Percentiles rank a stretch among this genome's conserved stretches.
phyloP scores from a whole-genome alignment of 495 filamentous ascomycete species.

The Symbiotaphrina buchneri region DNA sequence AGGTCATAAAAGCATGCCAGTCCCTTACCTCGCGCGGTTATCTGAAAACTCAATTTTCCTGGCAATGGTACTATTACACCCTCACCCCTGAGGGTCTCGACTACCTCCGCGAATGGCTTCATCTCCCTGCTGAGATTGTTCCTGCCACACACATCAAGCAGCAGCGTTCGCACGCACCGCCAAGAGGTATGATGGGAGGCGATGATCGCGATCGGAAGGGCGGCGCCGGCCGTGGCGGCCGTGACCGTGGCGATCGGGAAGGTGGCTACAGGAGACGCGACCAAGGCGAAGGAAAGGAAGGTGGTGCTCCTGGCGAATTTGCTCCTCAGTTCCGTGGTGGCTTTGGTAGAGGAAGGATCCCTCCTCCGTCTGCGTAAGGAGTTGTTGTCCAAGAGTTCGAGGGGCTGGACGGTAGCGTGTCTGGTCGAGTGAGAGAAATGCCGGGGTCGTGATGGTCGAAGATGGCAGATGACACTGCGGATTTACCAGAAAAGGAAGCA shows the following conservation, averaged over 20 bases:
- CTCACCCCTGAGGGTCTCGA: slow-evolving; percentile 97
- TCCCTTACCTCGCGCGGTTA: slow-evolving; percentile 93
- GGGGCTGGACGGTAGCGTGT: slow-evolving; percentile 13
- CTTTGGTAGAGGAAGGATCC: slow-evolving; percentile 77
- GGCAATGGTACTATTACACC: slow-evolving; percentile 99
- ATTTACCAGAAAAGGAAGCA: slow-evolving; percentile 10
- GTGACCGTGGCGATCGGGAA: slow-evolving; percentile 62
- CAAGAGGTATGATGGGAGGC: slow-evolving; percentile 93
- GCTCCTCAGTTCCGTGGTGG: slow-evolving; percentile 90
- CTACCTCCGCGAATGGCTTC: slow-evolving; percentile 99
- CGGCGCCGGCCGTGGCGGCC: slow-evolving; percentile 35
- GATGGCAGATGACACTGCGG: slow-evolving; percentile 20
- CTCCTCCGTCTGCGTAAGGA: slow-evolving; percentile 22
- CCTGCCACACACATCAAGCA: slow-evolving; percentile 99
- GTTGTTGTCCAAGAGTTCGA: not conserved
- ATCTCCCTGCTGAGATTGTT: slow-evolving; percentile 98
- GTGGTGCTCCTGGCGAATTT: slow-evolving; percentile 85
- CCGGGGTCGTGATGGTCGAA: slow-evolving; percentile 19
- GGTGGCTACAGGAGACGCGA: slow-evolving; percentile 83
- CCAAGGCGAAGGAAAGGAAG: slow-evolving; percentile 81
- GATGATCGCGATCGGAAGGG: slow-evolving; percentile 65
- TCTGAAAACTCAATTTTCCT: slow-evolving; percentile 99
- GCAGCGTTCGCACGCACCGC: slow-evolving; percentile 94
- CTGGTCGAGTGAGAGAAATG: slow-evolving; percentile 25
- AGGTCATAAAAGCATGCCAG: slow-evolving; percentile 95